Evolutionary conservation across 2,329 filamentous ascomycete genomes (phyloP), one percentile per base, ranked within the genome.

Genomic region (Penicillium sp.): DNA sequence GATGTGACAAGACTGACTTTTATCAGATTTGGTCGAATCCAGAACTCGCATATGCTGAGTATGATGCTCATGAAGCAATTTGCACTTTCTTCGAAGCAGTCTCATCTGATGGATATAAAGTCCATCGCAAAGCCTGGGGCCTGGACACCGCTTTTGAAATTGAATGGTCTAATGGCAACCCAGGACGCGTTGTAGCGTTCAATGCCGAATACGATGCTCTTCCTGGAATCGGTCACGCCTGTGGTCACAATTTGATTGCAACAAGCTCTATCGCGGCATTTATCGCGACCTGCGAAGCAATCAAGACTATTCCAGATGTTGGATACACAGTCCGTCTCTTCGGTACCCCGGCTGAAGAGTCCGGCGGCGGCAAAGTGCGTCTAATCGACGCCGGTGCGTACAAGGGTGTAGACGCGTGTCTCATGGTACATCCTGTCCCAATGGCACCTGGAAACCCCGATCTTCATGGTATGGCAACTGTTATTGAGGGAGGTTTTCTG

Each of bases 131-230:
- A 41, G 75, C 76, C 0, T 80, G 79, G 61, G 79, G 74, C 3
- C 54, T 83, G 1, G 66, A 73, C 9, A 83, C 80, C 0, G 71
- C 78, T 10, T 80, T 83, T 49, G 74, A 77, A 43, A 73, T 76
- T 18, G 70, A 76, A 21, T 69, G 62, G 42, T 61, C 53, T 1
- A 57, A 62, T 28, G 65, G 63, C 38, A 45, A 33, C 5, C 58
- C 53, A 1, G 69, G 69, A 2, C 62, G 65, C 3, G 53, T 66
- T 1, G 53, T 72, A 9, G 59, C 56, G 1, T 70, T 70, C 56
- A 69, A 69, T 42, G 70, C 68, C 2, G 70, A 72, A 57, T 70
- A 81, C 57, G 70, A 73, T 53, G 70, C 70, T 3, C 66, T 73
- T 0, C 70, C 68, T 0, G 62, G 62, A 0, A 70, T 72, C 29